phyloP scores from a whole-genome alignment of 2,329 filamentous ascomycete species.

The Paracoccidioides lutzii region DNA sequence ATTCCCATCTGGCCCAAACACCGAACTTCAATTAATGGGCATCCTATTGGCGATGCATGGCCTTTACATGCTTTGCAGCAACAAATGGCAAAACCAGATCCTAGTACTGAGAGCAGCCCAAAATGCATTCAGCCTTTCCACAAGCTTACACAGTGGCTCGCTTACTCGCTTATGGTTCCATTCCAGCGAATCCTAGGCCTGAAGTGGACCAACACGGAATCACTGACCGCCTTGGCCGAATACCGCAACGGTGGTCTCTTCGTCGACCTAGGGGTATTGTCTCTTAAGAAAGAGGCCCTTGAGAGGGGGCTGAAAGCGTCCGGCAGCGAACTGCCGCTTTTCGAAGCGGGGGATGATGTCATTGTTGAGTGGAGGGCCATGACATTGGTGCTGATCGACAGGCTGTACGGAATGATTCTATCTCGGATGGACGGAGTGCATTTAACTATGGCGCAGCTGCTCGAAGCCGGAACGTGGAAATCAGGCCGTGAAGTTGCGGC shows the following conservation, averaged over 20 bases:
- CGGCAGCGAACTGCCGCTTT: conserved; percentile 31
- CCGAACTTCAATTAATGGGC: conserved; percentile 28
- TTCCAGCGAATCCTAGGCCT: conserved; percentile 42
- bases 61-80: conserved; percentile 22
- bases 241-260: conserved; percentile 61
- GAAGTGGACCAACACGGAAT: conserved; percentile 40
- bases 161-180: conserved; percentile 58
- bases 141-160: conserved; percentile 59
- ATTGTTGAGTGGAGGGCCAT: conserved; percentile 55
- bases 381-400: conserved; percentile 48
- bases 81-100: conserved; percentile 10
- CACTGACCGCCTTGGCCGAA: conserved; percentile 56
- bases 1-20: conserved; percentile 40
- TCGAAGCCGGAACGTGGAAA: conserved; percentile 45
- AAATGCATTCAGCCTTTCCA: conserved; percentile 41
- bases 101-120: conserved; percentile 2
- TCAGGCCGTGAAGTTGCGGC: conserved; percentile 27
- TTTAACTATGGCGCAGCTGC: conserved; percentile 38
- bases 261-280: conserved; percentile 45
- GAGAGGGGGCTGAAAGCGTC: conserved; percentile 36
- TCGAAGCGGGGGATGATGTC: conserved; percentile 47
- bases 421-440: conserved; percentile 23
- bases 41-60: conserved; percentile 41
- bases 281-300: conserved; percentile 36
- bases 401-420: conserved; percentile 40